Base-by-base conservation (phyloP, 495 filamentous ascomycete species). In the Xylaria nigripes region DNA sequence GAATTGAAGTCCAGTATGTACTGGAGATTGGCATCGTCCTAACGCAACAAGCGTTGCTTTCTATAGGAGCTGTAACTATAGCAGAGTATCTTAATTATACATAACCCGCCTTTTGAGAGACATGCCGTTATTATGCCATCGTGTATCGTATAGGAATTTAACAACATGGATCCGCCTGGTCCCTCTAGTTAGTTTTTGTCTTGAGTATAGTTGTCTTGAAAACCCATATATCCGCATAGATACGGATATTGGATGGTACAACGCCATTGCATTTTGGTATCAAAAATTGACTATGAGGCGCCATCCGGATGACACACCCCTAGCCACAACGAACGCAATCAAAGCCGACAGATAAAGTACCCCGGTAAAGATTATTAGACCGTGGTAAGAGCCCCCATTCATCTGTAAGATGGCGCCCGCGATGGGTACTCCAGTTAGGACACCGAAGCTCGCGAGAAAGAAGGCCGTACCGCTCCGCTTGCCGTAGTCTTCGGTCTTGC, bases 361-460 rank as follows among this genome's bases (percentile, higher is more conserved):
- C 0, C 44, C 51, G 12, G 86, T 81, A 60, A 88, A 54, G 19
- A 54, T 42, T 54, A 89, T 87, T 19, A 89, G 66, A 2, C 81
- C 83, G 70, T 80, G 82, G 51, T 78, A 70, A 6, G 82, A 78
- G 2, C 48, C 58, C 22, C 51, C 30, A 1, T 60, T 61, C 45
- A 73, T 62, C 16, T 75, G 70, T 30, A 89, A 57, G 30, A 92
- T 79, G 32, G 84, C 77, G 15, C 92, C 92, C 0, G 86, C 92
- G 57, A 96, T 95, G 0, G 92, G 92, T 21, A 95, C 81, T 21
- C 89, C 90, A 19, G 86, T 93, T 30, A 97, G 72, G 6, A 86
- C 87, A 0, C 89, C 90, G 67, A 97, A 89, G 56, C 86, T 89
- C 25, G 92, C 91, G 29, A 95, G 76, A 59, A 90, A 93, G 70